Percentiles rank a stretch among this genome's conserved stretches.
These are phyloP conservation scores for Phylloporus scabripes DNA, from an alignment of 768 basidiomycete genomes.

Conservation along the genomic window DNA sequence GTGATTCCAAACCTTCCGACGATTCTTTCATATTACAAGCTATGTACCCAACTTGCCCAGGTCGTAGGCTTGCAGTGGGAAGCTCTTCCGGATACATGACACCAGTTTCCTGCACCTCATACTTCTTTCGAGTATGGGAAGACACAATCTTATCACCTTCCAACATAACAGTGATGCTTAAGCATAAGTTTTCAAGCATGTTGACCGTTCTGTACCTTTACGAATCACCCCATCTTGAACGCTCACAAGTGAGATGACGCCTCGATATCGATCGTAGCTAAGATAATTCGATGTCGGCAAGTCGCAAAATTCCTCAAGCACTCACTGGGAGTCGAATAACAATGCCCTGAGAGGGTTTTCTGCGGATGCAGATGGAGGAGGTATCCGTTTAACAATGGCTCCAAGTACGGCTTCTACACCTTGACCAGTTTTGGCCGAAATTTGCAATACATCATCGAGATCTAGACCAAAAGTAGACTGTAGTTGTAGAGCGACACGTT, in stretches of 20 bases:
- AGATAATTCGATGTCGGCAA: constrained; percentile 7
- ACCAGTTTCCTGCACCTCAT: constrained; percentile 85
- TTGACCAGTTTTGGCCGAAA: constrained; percentile 90
- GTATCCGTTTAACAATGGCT: constrained; percentile 80
- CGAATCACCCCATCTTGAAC: constrained; percentile 74
- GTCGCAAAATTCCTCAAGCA: constrained; percentile 6
- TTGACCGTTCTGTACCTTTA: constrained; percentile 51
- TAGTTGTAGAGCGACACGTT: constrained; percentile 75
- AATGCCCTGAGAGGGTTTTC: constrained; percentile 70
- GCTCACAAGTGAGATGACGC: constrained; percentile 88
- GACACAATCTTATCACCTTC: constrained; percentile 88
- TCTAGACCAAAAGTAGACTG: constrained; percentile 77
- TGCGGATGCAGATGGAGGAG: constrained; percentile 60
- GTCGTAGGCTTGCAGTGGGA: constrained; percentile 57
- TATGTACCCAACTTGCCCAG: constrained; percentile 83
- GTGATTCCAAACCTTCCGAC: constrained; percentile 60
- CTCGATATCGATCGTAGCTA: constrained; percentile 93
- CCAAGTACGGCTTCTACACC: constrained; percentile 74
- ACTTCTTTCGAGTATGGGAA: constrained; percentile 77
- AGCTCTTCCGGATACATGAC: constrained; percentile 87
- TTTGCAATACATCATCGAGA: constrained; percentile 63
- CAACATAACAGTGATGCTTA: neutral
- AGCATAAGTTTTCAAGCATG: neutral
- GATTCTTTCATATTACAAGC: constrained; percentile 99
- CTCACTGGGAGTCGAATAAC: constrained; percentile 89